Evolutionary conservation across 164 flowering plant species (phyloP).

Genomic region (Sedum album): DNA sequence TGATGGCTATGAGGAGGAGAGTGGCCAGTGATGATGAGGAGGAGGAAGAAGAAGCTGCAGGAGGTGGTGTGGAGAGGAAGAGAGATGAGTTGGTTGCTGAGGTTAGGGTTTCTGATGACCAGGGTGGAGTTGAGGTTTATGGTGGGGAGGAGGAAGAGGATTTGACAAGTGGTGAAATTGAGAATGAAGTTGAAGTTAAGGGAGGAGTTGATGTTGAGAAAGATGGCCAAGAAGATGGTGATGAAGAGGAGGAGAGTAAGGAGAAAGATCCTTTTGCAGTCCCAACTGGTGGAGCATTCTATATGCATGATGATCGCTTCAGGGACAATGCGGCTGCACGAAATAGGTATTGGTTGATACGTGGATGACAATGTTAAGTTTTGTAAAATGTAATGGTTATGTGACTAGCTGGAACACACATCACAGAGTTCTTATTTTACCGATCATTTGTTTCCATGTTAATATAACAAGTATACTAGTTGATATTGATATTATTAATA

Average conservation of each 20-base stretch:
- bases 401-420: too few relatives aligned
- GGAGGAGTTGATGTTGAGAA: slow-evolving; percentile 14
- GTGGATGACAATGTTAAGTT: neutral
- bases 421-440: too few relatives aligned
- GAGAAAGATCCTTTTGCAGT: slow-evolving; percentile 87
- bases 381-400: too few relatives aligned
- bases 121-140: slow-evolving; percentile 23
- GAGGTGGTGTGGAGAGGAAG: slow-evolving; percentile 18
- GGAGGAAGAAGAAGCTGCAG: slow-evolving; percentile 41
- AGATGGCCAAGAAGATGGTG: slow-evolving; percentile 4
- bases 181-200: slow-evolving; percentile 19
- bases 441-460: too few relatives aligned
- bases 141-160: slow-evolving; percentile 24
- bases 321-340: slow-evolving; percentile 65
- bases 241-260: slow-evolving; percentile 40
- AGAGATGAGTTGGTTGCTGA: slow-evolving; percentile 10
- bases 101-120: slow-evolving; percentile 35
- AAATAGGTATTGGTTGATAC: slow-evolving; percentile 43
- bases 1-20: slow-evolving; percentile 71
- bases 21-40: slow-evolving; percentile 94
- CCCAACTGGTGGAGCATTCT: slow-evolving; percentile 96
- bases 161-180: too few relatives aligned
- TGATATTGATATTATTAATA: too few relatives aligned
- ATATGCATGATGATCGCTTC: slow-evolving; percentile 98
- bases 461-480: too few relatives aligned